Conservation (phyloP, 2,329 filamentous ascomycete species). For the Zopfia rhizophila region DNA sequence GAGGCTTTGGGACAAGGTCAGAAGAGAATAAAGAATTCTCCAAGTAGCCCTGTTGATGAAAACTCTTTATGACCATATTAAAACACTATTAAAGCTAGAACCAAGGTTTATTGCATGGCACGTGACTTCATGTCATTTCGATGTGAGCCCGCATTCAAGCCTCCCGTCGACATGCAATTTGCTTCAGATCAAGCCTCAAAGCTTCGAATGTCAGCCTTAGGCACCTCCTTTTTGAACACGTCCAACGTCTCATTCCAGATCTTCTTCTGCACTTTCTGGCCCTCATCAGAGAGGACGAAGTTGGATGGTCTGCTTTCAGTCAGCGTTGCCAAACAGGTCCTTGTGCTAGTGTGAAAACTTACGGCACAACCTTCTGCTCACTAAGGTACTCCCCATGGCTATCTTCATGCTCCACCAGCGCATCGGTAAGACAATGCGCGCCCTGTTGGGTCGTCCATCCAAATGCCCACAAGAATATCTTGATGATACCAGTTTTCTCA, state of each 20-base stretch:
- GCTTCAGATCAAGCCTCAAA: too few relatives aligned
- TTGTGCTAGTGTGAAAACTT: slow-evolving; percentile 3
- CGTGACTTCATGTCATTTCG: too few relatives aligned
- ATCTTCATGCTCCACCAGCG: slow-evolving; percentile 19
- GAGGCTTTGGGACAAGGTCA: too few relatives aligned
- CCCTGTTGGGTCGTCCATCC: slow-evolving; percentile 26
- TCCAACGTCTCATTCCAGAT: slow-evolving; percentile 56
- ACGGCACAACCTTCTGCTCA: slow-evolving; percentile 25
- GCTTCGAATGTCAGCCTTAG: slow-evolving; percentile 25
- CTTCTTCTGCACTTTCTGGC: slow-evolving; percentile 48
- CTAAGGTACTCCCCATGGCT: slow-evolving; percentile 30
- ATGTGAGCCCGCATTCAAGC: too few relatives aligned
- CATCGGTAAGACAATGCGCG: slow-evolving; percentile 23
- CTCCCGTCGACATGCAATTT: too few relatives aligned
- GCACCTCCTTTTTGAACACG: slow-evolving; percentile 39
- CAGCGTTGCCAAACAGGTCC: background rate
- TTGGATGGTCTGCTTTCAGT: slow-evolving; percentile 13
- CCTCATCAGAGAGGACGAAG: slow-evolving; percentile 40
- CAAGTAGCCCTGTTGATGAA: too few relatives aligned
- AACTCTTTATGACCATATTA: too few relatives aligned
- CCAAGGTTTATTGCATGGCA: too few relatives aligned
- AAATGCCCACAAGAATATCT: slow-evolving; percentile 22
- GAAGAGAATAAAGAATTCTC: too few relatives aligned
- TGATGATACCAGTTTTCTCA: slow-evolving; percentile 15
- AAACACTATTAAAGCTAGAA: too few relatives aligned